Evolutionary conservation across 768 basidiomycete species (phyloP).

Genomic region (Tricholoma matsutake): DNA sequence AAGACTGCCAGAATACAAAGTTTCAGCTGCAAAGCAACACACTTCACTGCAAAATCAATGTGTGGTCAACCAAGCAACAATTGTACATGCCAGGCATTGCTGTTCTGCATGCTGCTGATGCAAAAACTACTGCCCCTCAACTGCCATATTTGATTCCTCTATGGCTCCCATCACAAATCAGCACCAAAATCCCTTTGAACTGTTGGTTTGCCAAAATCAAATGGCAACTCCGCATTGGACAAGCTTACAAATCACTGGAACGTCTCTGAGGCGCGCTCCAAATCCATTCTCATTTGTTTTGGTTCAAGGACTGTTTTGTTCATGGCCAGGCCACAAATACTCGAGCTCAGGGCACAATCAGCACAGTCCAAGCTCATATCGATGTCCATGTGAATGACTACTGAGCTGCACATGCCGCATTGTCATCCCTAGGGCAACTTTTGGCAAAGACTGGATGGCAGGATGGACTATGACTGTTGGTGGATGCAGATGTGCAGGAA

Average conservation of each 20-base stretch:
- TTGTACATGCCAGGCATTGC: constrained; percentile 11
- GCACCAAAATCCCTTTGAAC: not conserved
- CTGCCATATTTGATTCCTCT: constrained; percentile 9
- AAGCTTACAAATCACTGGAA: constrained; percentile 24
- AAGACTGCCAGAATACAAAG: constrained; percentile 7
- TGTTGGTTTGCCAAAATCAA: constrained; percentile 13
- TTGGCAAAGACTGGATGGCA: constrained; percentile 14
- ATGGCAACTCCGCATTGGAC: constrained; percentile 18
- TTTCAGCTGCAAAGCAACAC: constrained; percentile 9
- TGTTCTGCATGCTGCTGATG: not conserved
- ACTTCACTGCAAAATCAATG: constrained; percentile 7
- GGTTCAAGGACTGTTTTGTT: constrained; percentile 19
- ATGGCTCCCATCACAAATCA: constrained; percentile 22
- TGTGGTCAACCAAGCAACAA: constrained; percentile 12
- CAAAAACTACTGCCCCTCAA: not conserved
- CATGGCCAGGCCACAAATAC: constrained; percentile 24
- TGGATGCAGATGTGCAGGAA: constrained; percentile 15
- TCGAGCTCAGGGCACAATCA: constrained; percentile 17
- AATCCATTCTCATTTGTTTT: constrained; percentile 17
- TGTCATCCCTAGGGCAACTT: constrained; percentile 4
- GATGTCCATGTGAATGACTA: constrained; percentile 14
- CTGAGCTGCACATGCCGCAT: constrained; percentile 14
- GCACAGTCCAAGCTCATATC: constrained; percentile 14
- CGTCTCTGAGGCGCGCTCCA: constrained; percentile 19
- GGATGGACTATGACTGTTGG: constrained; percentile 10